Evolutionary conservation across 805 yeast species (phyloP).

Genomic region (Kodamaea nitidulidarum): DNA sequence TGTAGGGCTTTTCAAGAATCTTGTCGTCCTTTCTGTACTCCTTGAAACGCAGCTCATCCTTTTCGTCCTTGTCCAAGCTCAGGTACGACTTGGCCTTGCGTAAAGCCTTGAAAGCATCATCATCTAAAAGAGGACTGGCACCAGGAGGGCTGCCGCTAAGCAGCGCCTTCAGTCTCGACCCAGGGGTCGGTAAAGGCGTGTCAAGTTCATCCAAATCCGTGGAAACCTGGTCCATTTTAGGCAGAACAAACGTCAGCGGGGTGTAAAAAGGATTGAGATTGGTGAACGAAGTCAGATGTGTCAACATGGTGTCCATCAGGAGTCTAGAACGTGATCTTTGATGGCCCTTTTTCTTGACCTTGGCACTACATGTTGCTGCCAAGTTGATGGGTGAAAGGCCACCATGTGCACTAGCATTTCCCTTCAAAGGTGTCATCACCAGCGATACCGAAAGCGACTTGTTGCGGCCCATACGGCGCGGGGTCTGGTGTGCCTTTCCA

Average conservation of each 20-base stretch:
- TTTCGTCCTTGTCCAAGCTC: not conserved
- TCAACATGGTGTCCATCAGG: constrained; percentile 20
- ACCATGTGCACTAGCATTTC: constrained; percentile 10
- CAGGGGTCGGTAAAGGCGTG: constrained; percentile 20
- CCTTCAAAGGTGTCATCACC: constrained; percentile 32
- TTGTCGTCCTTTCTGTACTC: no score
- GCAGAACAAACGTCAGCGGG: constrained; percentile 42
- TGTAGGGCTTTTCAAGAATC: not conserved
- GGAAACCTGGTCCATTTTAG: constrained; percentile 28
- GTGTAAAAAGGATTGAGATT: constrained; percentile 44
- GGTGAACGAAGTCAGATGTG: constrained; percentile 7
- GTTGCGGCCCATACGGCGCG: constrained; percentile 30
- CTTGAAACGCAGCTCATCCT: no score
- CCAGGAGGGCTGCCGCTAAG: constrained; percentile 9
- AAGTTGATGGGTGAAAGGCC: constrained; percentile 22
- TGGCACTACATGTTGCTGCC: constrained; percentile 14
- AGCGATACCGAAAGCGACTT: constrained; percentile 34
- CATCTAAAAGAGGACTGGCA: constrained; percentile 21
- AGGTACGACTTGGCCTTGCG: constrained; percentile 34
- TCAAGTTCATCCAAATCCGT: constrained; percentile 21
- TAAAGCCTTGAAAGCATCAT: constrained; percentile 41
- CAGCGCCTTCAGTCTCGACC: constrained; percentile 9
- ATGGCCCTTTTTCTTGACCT: constrained; percentile 39
- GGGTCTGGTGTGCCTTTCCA: constrained; percentile 22
- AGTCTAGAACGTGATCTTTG: constrained; percentile 39